Evolutionary conservation across 495 filamentous ascomycete species (phyloP).

Genomic region (Annulohypoxylon maeteangense): DNA sequence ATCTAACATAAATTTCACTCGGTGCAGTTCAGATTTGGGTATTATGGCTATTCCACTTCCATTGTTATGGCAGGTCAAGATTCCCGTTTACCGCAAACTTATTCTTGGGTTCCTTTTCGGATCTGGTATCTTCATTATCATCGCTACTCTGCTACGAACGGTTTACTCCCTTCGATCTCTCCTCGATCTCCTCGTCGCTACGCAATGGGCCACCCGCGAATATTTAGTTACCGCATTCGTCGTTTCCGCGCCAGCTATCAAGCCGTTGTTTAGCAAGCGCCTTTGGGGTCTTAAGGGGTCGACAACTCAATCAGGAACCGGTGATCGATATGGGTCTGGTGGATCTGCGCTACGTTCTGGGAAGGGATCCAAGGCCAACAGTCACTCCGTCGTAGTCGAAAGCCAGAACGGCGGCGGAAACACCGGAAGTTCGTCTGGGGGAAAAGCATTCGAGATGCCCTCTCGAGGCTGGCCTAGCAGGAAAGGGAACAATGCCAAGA

Average conservation of each 20-base stretch:
- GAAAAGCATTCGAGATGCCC: slow-evolving; percentile 20
- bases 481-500: slow-evolving; percentile 6
- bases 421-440: background rate
- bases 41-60: slow-evolving; percentile 29
- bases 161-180: slow-evolving; percentile 19
- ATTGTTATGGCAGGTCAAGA: slow-evolving; percentile 21
- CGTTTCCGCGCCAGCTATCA: slow-evolving; percentile 27
- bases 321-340: slow-evolving; percentile 1
- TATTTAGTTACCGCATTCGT: slow-evolving; percentile 27
- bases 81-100: background rate
- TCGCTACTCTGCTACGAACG: slow-evolving; percentile 20
- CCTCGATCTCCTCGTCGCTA: slow-evolving; percentile 17
- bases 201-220: slow-evolving; percentile 27
- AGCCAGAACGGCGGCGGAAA: background rate
- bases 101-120: slow-evolving; percentile 11
- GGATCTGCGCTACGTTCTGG: slow-evolving; percentile 3
- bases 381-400: slow-evolving; percentile 16
- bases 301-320: background rate
- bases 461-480: slow-evolving; percentile 7
- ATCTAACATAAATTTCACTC: background rate
- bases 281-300: slow-evolving; percentile 14
- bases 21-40: slow-evolving; percentile 17
- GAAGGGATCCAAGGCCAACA: slow-evolving; percentile 8
- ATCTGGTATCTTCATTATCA: slow-evolving; percentile 28
- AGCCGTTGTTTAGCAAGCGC: slow-evolving; percentile 20